Base-by-base conservation (phyloP, 176 grass and related monocot species). In the Guadua angustifolia region DNA sequence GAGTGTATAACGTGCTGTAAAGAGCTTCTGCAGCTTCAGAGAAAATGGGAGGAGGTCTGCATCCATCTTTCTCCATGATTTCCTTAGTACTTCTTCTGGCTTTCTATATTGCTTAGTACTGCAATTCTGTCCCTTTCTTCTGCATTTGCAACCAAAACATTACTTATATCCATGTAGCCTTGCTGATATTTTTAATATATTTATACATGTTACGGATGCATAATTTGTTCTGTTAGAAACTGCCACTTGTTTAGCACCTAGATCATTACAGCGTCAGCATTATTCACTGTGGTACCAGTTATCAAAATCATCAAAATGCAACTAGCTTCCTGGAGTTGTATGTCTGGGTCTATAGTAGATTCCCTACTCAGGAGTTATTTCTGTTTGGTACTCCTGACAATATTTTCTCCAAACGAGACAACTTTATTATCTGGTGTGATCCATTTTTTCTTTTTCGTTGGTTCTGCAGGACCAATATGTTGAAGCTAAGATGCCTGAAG, bases 21-120 rank as follows among this genome's bases (percentile, higher is more conserved):
- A 86, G 91, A 92, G 72, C 94, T 97, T 72, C 79, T 91, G 52
- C 89, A 86, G 79, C 91, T 93, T 86, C 91, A 97, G 80, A 89
- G 65, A 86, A 91, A 88, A 78, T 94, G 89, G 91, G 89, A 94
- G 43, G 89, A 97, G 91, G 91, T 97, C 32, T 29, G 29, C 29
- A 53, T 70, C 50, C 1, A 49, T 81, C 40, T n/a, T 51, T 44
- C 35, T 76, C 63, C 24, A 53, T 65, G 39, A 60, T 42, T 64
- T 8, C 45, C n/a, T 73, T 75, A 57, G 16, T 22, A 6, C 35
- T 75, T 7, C 32, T 7, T 15, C 11, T 3, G 8, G n/a, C 67
- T 66, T n/a, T 84, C 16, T 25, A 3, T 76, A 75, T 67, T 89
- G 9, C 10, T 49, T 56, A 66, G 56, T 19, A 64, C 32, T 63